These are phyloP conservation scores for Podospora comata DNA, from an alignment of 495 filamentous ascomycete species.

Conservation along the genomic window DNA sequence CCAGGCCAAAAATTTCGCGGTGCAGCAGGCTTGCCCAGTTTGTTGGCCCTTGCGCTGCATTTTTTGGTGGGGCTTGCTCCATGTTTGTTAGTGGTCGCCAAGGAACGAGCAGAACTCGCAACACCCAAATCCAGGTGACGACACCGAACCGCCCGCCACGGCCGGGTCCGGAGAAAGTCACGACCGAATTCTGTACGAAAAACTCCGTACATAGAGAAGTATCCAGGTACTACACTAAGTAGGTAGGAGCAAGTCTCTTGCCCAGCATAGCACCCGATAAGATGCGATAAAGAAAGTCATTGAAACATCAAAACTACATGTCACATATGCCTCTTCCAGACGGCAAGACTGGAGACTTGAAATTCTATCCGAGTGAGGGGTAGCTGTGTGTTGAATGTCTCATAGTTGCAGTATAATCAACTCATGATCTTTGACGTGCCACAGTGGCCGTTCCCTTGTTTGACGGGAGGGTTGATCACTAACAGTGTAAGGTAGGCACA, in stretches of 20 bases:
- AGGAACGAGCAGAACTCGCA: background rate
- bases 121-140: background rate
- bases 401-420: background rate
- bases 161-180: conserved; percentile 20
- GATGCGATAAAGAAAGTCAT: background rate
- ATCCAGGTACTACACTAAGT: too few relatives aligned
- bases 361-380: background rate
- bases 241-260: too few relatives aligned
- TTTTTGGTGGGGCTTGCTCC: conserved; percentile 3
- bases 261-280: background rate
- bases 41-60: conserved; percentile 20
- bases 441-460: background rate
- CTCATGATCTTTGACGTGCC: background rate
- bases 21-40: conserved; percentile 13
- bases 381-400: background rate
- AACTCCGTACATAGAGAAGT: background rate
- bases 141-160: background rate
- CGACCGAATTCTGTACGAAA: conserved; percentile 8
- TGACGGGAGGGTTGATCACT: background rate
- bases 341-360: background rate
- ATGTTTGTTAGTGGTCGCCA: background rate
- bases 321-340: background rate
- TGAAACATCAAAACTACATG: background rate
- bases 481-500: background rate
- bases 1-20: conserved; percentile 36